Conservation (phyloP, 352 stramenopile genomes). For the Pythium grandisporangium region DNA sequence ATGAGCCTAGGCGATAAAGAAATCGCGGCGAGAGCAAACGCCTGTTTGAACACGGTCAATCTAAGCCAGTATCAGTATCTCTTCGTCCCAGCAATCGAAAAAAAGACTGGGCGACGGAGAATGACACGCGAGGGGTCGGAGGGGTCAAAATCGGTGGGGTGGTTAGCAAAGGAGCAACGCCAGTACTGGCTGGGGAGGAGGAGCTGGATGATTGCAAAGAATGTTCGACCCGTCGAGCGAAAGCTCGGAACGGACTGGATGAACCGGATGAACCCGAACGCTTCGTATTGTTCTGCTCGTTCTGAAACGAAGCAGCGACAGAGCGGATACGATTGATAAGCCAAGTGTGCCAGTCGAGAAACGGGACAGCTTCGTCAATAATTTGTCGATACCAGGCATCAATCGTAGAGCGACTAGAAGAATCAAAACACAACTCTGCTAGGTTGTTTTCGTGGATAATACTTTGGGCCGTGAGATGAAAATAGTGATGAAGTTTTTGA, state of each 20-base stretch:
- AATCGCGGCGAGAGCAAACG: too few species aligned
- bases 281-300: constrained; percentile 12
- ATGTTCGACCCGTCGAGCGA: not conserved
- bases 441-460: constrained; percentile 85
- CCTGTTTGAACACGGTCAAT: too few species aligned
- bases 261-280: constrained; percentile 4
- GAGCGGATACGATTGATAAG: constrained; percentile 75
- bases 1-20: too few species aligned
- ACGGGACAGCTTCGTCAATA: constrained; percentile 53
- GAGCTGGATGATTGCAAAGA: constrained; percentile 2
- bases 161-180: not conserved
- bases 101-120: constrained; percentile 57
- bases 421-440: constrained; percentile 68
- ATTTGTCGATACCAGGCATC: constrained; percentile 81
- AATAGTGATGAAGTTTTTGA: constrained; percentile 83
- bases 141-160: not conserved
- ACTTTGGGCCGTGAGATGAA: constrained; percentile 77
- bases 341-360: constrained; percentile 76
- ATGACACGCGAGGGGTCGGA: constrained; percentile 25
- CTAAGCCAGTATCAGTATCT: constrained; percentile 9
- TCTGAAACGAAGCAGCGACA: constrained; percentile 38
- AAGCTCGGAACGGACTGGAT: constrained; percentile 14
- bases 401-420: constrained; percentile 75
- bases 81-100: constrained; percentile 48
- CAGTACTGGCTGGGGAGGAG: not conserved